phyloP scores from a whole-genome alignment of 2,329 filamentous ascomycete genomes.

The Phoma sp. region DNA sequence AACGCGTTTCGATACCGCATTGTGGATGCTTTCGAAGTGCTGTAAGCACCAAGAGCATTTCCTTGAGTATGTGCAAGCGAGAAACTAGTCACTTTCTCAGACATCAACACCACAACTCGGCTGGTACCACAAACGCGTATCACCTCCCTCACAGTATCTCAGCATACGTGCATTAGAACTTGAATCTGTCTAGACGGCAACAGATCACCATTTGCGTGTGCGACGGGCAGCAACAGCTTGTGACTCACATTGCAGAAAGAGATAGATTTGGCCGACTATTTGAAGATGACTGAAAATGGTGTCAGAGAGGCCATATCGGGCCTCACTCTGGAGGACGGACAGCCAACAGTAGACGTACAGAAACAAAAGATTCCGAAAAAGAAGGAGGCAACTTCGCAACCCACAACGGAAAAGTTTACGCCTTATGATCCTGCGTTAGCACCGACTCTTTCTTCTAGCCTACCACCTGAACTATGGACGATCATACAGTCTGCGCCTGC shows the following conservation, averaged over 20 bases:
- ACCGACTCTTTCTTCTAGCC: conserved; percentile 32
- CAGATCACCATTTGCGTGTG: not conserved
- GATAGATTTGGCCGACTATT: conserved; percentile 4
- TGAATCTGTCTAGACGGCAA: not conserved
- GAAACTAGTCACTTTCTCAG: conserved; percentile 11
- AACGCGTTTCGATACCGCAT: too few species aligned
- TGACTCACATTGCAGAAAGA: conserved; percentile 11
- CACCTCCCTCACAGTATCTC: not conserved
- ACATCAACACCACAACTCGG: conserved; percentile 1
- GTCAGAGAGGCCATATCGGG: not conserved
- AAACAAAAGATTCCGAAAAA: not conserved
- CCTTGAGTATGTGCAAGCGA: conserved; percentile 10
- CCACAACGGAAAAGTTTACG: conserved; percentile 35
- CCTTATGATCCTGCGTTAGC: conserved; percentile 42
- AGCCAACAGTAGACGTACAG: not conserved
- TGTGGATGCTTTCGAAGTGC: too few species aligned
- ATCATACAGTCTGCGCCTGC: conserved; percentile 57
- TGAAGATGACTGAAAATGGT: conserved; percentile 3
- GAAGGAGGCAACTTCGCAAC: not conserved
- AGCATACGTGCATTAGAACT: not conserved
- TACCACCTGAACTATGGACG: conserved; percentile 47
- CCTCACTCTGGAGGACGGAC: not conserved
- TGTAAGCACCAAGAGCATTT: not conserved
- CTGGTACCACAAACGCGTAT: not conserved
- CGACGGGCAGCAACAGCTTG: not conserved